Evolutionary conservation across 2,329 filamentous ascomycete genomes (phyloP).

Genomic region (Trichoderma sp.): DNA sequence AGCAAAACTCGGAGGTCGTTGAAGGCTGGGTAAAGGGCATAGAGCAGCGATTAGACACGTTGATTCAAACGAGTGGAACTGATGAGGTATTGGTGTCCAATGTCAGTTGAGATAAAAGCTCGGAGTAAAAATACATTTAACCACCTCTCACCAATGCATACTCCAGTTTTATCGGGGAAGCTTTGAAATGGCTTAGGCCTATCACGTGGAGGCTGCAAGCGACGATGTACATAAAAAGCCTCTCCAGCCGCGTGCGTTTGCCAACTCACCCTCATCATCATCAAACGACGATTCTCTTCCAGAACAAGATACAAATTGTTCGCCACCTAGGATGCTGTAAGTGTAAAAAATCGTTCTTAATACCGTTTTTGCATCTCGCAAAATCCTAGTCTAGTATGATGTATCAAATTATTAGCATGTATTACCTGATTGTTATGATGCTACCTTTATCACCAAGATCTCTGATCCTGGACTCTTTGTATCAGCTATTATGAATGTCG

Average conservation of each 20-base stretch:
- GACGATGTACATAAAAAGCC: conserved; percentile 10
- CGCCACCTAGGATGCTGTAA: conserved; percentile 16
- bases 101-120: conserved; percentile 29
- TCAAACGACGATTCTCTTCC: conserved; percentile 20
- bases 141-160: not conserved
- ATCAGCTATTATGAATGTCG: not conserved
- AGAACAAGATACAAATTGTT: conserved; percentile 24
- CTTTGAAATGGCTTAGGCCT: conserved; percentile 10
- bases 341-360: conserved; percentile 9
- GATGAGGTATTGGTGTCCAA: conserved; percentile 39
- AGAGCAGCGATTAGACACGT: conserved; percentile 72
- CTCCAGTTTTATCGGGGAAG: conserved; percentile 11
- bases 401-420: conserved; percentile 59
- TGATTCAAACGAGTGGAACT: conserved; percentile 45
- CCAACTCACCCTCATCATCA: not conserved
- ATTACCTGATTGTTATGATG: conserved; percentile 63
- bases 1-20: conserved; percentile 80
- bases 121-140: not conserved
- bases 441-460: conserved; percentile 70
- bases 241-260: not conserved
- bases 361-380: conserved; percentile 5
- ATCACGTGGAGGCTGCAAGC: conserved; percentile 25
- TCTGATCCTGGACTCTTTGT: conserved; percentile 55
- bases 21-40: conserved; percentile 87
- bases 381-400: conserved; percentile 49